Evolutionary conservation across 768 basidiomycete species (phyloP).

Genomic region (Macrolepiota albuminosa): DNA sequence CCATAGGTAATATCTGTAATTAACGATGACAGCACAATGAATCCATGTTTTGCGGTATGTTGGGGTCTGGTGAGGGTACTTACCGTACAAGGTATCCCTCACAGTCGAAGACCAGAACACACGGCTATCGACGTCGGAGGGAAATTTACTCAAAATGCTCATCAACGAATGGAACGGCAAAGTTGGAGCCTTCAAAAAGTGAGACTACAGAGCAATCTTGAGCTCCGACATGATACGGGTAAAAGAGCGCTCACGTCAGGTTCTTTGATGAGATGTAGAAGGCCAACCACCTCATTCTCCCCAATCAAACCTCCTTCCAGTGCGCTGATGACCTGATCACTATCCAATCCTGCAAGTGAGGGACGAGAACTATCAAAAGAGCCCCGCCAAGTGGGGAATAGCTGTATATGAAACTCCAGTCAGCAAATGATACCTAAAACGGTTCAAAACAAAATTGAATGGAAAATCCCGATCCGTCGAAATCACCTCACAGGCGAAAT

Average conservation of each 20-base stretch:
- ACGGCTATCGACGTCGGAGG: constrained; percentile 67
- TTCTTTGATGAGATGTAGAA: constrained; percentile 67
- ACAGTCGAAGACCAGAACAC: constrained; percentile 66
- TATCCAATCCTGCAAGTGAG: constrained; percentile 59
- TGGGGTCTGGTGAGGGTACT: constrained; percentile 18
- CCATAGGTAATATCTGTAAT: constrained; percentile 34
- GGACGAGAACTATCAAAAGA: constrained; percentile 65
- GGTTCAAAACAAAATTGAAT: background rate
- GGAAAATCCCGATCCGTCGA: background rate
- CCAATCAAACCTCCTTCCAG: constrained; percentile 64
- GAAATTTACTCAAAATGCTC: constrained; percentile 75
- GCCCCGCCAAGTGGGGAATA: constrained; percentile 82
- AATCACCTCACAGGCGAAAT: background rate
- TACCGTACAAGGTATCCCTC: constrained; percentile 66
- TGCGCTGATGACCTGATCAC: constrained; percentile 52
- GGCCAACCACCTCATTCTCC: constrained; percentile 58
- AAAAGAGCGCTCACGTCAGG: constrained; percentile 54
- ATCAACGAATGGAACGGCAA: constrained; percentile 79
- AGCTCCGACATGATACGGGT: constrained; percentile 2
- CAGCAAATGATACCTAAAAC: background rate
- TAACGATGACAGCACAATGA: constrained; percentile 2
- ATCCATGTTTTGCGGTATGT: background rate
- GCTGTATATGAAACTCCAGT: constrained; percentile 27
- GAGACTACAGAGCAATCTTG: constrained; percentile 46
- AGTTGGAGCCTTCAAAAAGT: constrained; percentile 81